Evolutionary conservation across 805 yeast genomes (phyloP).

Genomic region (Nakazawaea peltata): DNA sequence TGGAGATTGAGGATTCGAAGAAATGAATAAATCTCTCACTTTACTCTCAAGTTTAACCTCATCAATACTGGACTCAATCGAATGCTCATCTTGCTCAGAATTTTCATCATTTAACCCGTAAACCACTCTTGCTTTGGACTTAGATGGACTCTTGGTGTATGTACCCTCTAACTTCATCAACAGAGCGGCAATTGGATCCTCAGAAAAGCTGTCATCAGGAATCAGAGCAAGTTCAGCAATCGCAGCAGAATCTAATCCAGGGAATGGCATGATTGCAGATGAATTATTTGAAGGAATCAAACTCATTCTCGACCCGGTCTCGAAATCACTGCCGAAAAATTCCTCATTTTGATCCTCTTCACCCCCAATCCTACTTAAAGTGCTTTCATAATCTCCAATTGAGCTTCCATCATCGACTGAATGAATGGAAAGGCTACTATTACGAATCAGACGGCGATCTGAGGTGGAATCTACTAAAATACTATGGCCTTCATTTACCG

Average conservation of each 20-base stretch:
- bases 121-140: conserved; percentile 9
- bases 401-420: conserved; percentile 10
- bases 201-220: conserved; percentile 66
- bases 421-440: neutral
- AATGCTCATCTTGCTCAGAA: conserved; percentile 3
- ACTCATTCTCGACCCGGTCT: conserved; percentile 10
- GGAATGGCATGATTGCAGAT: conserved; percentile 29
- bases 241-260: conserved; percentile 45
- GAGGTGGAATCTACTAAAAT: too few species aligned
- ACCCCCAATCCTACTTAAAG: conserved; percentile 10
- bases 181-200: conserved; percentile 70
- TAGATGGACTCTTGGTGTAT: conserved; percentile 15
- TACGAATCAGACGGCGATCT: too few species aligned
- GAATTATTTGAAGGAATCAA: conserved; percentile 22
- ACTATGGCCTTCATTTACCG: neutral
- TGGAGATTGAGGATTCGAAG: conserved; percentile 13
- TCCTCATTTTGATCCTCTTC: conserved; percentile 15
- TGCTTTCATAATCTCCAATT: conserved; percentile 12
- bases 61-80: conserved; percentile 14
- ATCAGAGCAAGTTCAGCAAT: conserved; percentile 75
- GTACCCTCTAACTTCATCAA: conserved; percentile 74
- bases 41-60: conserved; percentile 23
- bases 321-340: conserved; percentile 15
- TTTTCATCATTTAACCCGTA: conserved; percentile 21
- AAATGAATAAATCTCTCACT: conserved; percentile 25